A percentile compares a stretch with the other conserved stretches of the same genome.
These are phyloP conservation scores for Letharia columbiana DNA, from an alignment of 495 filamentous ascomycete species.

Conservation along the genomic window DNA sequence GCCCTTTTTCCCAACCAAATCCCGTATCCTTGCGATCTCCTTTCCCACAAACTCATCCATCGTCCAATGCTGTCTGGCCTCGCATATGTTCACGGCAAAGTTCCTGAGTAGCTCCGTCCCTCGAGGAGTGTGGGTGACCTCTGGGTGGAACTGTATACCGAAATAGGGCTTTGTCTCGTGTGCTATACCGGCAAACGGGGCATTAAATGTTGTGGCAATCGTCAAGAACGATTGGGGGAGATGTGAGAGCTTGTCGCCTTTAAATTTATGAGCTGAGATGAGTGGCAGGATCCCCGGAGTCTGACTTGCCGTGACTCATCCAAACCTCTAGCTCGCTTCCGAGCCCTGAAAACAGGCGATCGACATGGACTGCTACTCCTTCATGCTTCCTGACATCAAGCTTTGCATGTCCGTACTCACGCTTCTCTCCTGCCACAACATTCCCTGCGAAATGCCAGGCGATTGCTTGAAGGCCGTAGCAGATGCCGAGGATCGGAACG, in stretches of 20 bases:
- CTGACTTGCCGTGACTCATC: conserved; percentile 59
- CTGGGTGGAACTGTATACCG: conserved; percentile 82
- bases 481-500: conserved; percentile 69
- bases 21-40: conserved; percentile 67
- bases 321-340: conserved; percentile 60
- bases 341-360: conserved; percentile 63
- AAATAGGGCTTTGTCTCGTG: conserved; percentile 59
- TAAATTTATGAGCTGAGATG: background rate
- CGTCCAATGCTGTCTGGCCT: conserved; percentile 64
- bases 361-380: conserved; percentile 47
- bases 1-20: conserved; percentile 65
- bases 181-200: conserved; percentile 72
- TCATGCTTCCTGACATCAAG: conserved; percentile 44
- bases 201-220: conserved; percentile 67
- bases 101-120: conserved; percentile 64
- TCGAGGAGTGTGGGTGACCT: conserved; percentile 55
- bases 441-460: conserved; percentile 66
- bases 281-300: too few species aligned
- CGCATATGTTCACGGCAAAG: conserved; percentile 75
- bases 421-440: conserved; percentile 60
- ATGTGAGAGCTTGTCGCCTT: conserved; percentile 66
- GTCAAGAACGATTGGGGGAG: conserved; percentile 63
- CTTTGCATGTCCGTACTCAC: conserved; percentile 65
- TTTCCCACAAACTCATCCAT: conserved; percentile 74
- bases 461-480: conserved; percentile 76